phyloP scores from a whole-genome alignment of 306 rosid genomes.

The Rosa chinensis region DNA sequence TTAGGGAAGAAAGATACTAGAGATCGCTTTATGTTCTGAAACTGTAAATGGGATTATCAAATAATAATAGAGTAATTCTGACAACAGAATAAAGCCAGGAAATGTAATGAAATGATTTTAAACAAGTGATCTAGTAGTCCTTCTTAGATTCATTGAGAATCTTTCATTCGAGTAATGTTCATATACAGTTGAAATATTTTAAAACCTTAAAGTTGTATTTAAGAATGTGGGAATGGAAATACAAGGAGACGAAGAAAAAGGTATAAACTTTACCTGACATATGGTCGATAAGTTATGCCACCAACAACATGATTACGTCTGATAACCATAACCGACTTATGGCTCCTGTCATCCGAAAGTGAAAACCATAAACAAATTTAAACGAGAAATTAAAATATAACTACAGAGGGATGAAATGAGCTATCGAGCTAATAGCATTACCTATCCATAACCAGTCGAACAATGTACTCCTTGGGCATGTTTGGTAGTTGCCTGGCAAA shows the following conservation, averaged over 20 bases:
- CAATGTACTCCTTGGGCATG: constrained; percentile 99
- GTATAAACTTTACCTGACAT: constrained; percentile 54
- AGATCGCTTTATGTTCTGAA: background rate
- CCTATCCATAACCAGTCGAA: constrained; percentile 99
- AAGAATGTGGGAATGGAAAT: background rate
- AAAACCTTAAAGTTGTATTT: background rate
- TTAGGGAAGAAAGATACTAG: background rate
- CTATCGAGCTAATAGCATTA: constrained; percentile 25
- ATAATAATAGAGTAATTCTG: background rate
- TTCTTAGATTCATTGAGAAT: background rate
- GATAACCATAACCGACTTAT: constrained; percentile 93
- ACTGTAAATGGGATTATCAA: background rate
- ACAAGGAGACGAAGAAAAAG: background rate
- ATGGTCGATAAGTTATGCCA: constrained; percentile 98
- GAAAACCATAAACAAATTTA: constrained; percentile 14
- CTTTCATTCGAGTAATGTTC: background rate
- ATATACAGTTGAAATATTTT: background rate
- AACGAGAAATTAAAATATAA: background rate
- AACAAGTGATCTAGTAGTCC: background rate
- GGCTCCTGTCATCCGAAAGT: constrained; percentile 62
- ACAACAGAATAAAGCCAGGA: background rate
- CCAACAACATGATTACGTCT: constrained; percentile 86
- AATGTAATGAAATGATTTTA: background rate
- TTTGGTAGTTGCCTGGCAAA: constrained; percentile 93
- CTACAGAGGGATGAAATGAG: background rate